Conservation (phyloP, 345 rosid species). For the Geranium rotundifolium region DNA sequence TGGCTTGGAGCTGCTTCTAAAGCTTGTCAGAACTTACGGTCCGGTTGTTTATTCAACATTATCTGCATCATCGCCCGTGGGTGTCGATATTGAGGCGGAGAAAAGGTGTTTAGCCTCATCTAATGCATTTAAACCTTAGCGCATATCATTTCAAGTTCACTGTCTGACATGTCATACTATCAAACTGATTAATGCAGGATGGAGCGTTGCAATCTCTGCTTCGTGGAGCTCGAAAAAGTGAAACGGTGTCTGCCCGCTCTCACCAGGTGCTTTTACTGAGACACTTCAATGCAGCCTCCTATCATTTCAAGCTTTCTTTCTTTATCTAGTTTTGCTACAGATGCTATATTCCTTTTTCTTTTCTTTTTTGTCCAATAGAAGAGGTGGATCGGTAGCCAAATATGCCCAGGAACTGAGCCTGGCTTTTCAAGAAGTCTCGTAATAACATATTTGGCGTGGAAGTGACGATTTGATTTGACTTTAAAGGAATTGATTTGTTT, state of each 20-base stretch:
- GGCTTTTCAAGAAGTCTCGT: constrained; percentile 68
- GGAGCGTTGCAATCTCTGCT: constrained; percentile 79
- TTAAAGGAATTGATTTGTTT: not conserved
- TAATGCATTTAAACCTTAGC: not conserved
- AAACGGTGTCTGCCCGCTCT: constrained; percentile 51
- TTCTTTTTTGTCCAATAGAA: constrained; percentile 28
- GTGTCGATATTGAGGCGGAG: constrained; percentile 96
- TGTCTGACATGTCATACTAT: not conserved
- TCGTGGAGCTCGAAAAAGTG: constrained; percentile 79
- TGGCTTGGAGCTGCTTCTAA: constrained; percentile 75
- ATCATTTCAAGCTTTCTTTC: constrained; percentile 1
- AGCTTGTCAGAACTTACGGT: constrained; percentile 77
- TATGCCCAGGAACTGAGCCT: constrained; percentile 73
- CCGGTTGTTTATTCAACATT: constrained; percentile 64
- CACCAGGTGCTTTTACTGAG: constrained; percentile 27
- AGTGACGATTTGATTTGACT: not conserved
- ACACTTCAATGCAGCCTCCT: not conserved
- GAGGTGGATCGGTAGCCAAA: constrained; percentile 88
- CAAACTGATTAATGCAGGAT: constrained; percentile 28
- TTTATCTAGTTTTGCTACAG: not conserved
- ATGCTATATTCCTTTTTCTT: constrained; percentile 2
- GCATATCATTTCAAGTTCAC: not conserved
- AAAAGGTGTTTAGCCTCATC: constrained; percentile 45
- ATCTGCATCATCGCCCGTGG: constrained; percentile 74
- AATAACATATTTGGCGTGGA: constrained; percentile 4